phyloP scores from a whole-genome alignment of 169 alveolate genomes.

The Neospora caninum region DNA sequence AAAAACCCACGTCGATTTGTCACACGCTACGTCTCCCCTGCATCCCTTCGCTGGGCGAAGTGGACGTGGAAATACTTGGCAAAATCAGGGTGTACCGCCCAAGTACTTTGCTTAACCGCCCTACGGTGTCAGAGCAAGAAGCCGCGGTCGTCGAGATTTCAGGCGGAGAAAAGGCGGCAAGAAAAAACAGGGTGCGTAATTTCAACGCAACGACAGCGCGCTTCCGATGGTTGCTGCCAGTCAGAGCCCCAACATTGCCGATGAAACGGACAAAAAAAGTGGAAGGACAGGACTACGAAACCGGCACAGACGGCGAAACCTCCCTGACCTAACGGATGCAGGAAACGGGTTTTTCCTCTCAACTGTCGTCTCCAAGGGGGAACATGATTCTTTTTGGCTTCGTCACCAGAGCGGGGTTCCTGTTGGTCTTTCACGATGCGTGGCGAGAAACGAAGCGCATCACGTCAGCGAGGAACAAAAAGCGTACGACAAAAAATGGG shows the following conservation, averaged over 20 bases:
- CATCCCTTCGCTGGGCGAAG: not conserved
- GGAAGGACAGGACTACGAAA: not conserved
- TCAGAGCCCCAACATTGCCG: not conserved
- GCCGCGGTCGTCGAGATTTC: not conserved
- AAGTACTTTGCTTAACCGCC: no score
- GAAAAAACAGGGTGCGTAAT: not conserved
- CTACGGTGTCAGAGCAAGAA: no score
- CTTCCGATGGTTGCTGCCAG: not conserved
- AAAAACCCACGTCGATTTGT: not conserved
- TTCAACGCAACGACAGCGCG: no score
- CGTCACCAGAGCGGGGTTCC: not conserved
- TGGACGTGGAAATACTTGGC: not conserved
- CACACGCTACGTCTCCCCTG: not conserved
- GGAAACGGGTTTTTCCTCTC: not conserved
- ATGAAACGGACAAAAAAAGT: not conserved
- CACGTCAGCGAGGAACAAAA: slow-evolving; percentile 8
- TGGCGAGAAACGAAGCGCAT: not conserved
- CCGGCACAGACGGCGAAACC: not conserved
- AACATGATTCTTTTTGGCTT: not conserved
- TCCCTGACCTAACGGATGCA: not conserved
- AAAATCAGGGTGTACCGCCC: no score
- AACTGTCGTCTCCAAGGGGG: not conserved
- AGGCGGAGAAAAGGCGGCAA: not conserved
- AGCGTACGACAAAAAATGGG: slow-evolving; percentile 4
- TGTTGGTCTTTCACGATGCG: not conserved